Evolutionary conservation across 345 rosid genomes (phyloP), one percentile per base, ranked within the genome.

Genomic region (Aquilaria yunnanensis): DNA sequence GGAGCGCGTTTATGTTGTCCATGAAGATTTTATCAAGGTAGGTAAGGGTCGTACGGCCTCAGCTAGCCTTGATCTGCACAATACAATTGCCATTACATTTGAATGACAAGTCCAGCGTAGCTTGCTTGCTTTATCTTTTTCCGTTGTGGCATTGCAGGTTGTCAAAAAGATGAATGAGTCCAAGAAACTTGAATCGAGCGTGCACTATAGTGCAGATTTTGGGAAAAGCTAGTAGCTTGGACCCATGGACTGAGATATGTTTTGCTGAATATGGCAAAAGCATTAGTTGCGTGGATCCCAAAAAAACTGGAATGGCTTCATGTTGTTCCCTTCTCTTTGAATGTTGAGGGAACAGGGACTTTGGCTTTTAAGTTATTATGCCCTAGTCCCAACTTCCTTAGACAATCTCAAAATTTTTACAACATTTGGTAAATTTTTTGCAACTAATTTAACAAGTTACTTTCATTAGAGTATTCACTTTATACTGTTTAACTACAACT

Each of bases 11-110:
- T 94, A 94, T 37, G 97, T 90, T 14, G 88, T 94, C 69, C 99
- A 94, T 34, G 99, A 94, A 81, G 99, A 94, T 76, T 94, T 94
- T 77, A 94, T 94, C 97, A 94, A 94, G 96, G 99, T 88, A 76
- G 47, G 7, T 55, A 23, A 23, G 23, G 23, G 23, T 1, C 23
- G 23, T 23, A 23, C 23, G 23, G 23, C 23, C 23, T 23, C 23
- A 23, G 1, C 23, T 23, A 23, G 23, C 23, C 23, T 23, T 23
- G 23, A 23, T 51, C 31, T 47, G 51, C 62, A 31, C 33, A 48
- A 9, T 52, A 23, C 34, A 12, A 57, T 47, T 45, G 34, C 16
- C 23, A 37, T 32, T 32, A 23, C 23, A 23, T 23, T 23, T 0
- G 23, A 23, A 23, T 23, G 23, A 23, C 23, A 23, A 23, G 23